Percentiles rank a stretch among this genome's conserved stretches.
Evolutionary conservation across 495 filamentous ascomycete species (phyloP).

Genomic region (Penicillium coffeae): DNA sequence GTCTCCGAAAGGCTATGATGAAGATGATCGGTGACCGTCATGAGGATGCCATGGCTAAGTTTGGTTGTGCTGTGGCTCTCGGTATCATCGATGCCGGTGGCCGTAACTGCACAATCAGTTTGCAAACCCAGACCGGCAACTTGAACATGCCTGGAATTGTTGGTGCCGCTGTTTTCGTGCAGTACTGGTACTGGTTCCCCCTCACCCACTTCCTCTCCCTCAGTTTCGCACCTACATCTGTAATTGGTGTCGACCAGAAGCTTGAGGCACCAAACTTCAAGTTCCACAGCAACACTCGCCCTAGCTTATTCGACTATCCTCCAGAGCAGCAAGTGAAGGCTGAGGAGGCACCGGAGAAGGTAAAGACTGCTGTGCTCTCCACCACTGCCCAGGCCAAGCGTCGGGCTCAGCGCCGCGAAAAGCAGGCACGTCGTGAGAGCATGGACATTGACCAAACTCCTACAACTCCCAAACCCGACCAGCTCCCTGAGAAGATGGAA

Average conservation of each 20-base stretch:
- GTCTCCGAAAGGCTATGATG: slow-evolving; percentile 77
- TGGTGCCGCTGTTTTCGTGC: slow-evolving; percentile 95
- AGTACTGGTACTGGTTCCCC: slow-evolving; percentile 99
- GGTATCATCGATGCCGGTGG: slow-evolving; percentile 99
- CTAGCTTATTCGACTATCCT: slow-evolving; percentile 96
- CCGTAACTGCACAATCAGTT: slow-evolving; percentile 94
- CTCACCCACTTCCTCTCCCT: slow-evolving; percentile 95
- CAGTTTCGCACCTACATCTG: slow-evolving; percentile 87
- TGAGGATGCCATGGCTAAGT: slow-evolving; percentile 99
- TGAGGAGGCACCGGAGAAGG: slow-evolving; percentile 88
- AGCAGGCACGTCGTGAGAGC: slow-evolving; percentile 68
- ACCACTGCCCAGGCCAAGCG: slow-evolving; percentile 97
- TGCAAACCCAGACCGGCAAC: slow-evolving; percentile 97
- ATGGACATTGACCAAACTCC: slow-evolving; percentile 84
- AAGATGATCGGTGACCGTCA: slow-evolving; percentile 93
- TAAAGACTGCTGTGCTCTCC: slow-evolving; percentile 93
- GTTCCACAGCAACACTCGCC: slow-evolving; percentile 88
- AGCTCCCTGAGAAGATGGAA: slow-evolving; percentile 80
- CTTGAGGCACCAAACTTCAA: slow-evolving; percentile 95
- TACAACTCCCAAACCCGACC: slow-evolving; percentile 67
- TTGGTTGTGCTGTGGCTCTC: slow-evolving; percentile 87
- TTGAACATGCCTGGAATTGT: slow-evolving; percentile 97
- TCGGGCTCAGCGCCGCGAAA: slow-evolving; percentile 71
- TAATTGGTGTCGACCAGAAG: slow-evolving; percentile 91
- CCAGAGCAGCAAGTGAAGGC: slow-evolving; percentile 92